Evolutionary conservation across 2,329 filamentous ascomycete genomes (phyloP).

Genomic region (Arthrobotrys megalospora): DNA sequence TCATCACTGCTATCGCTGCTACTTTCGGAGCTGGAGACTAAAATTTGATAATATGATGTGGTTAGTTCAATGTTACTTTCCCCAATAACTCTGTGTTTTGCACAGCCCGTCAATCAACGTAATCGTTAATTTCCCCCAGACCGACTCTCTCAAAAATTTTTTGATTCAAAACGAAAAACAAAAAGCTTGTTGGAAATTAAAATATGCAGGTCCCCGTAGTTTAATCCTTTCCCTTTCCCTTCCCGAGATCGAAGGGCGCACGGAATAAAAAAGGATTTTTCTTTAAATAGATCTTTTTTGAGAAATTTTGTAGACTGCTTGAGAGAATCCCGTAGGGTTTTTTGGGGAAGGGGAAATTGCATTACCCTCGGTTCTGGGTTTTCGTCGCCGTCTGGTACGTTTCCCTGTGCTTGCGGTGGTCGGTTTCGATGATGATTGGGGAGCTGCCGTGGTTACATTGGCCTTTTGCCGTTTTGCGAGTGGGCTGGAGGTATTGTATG

Average conservation of each 20-base stretch:
- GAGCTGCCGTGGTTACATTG: constrained; percentile 7
- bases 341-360: constrained; percentile 1
- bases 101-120: constrained; percentile 56
- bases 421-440: constrained; percentile 24
- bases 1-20: constrained; percentile 38
- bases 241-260: neutral
- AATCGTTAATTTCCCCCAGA: constrained; percentile 52
- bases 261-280: neutral
- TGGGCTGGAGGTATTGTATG: constrained; percentile 38
- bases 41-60: constrained; percentile 26
- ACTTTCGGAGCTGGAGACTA: constrained; percentile 59
- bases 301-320: too few species aligned
- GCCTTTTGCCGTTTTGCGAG: constrained; percentile 15
- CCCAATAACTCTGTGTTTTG: constrained; percentile 10
- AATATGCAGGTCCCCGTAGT: constrained; percentile 1
- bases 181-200: constrained; percentile 31
- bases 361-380: constrained; percentile 63
- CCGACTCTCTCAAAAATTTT: constrained; percentile 7
- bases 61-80: constrained; percentile 22
- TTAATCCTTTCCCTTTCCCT: neutral
- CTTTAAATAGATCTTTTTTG: constrained; percentile 8
- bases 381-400: constrained; percentile 62
- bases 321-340: too few species aligned
- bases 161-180: neutral
- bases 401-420: constrained; percentile 60